Base-by-base conservation (phyloP, 2,329 filamentous ascomycete species). In the Piedraia hortae region DNA sequence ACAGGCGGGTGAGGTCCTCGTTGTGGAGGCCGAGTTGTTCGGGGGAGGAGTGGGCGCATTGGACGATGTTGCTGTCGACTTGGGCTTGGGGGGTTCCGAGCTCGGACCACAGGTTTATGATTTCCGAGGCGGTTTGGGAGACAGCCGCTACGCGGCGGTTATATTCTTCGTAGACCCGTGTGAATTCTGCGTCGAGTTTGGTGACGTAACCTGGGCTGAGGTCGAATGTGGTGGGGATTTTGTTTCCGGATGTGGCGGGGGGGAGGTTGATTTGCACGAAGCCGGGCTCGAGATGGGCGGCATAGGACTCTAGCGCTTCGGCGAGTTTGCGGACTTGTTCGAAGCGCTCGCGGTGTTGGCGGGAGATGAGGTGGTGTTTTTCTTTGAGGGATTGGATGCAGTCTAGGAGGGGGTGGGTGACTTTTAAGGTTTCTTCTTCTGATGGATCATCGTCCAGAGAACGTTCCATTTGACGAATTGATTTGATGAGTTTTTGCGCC, bases 311-410 rank as follows among this genome's bases (percentile, higher is more conserved):
- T 22, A 97, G 67, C 3, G 82, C 82, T 46, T 88, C 66, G 12
- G 78, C 78, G 31, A 97, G 70, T 55, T 91, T 91, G 48, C 75
- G 82, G 27, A 93, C 77, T 53, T 93, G 78, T 41, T 91, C 80
- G 37, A 77, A 91, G 28, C 85, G 70, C 47, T 93, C 80, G 31
- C 66, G 69, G 46, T 97, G 80, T 26, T 85, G 51, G 41, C 71
- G 74, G 47, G 62, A 65, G 33, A 93, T 62, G 22, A 72, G 64
- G 26, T 53, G 56, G 38, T 90, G 72, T 50, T 85, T 90, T 44
- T 91, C 78, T 45, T 77, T 82, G 24, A 97, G 56, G 10, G 46
- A 50, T 38, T 72, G 61, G 28, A 97, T 53, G 43, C 88, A 97
- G 33, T 63, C 59, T 20, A 61, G 65, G 25, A 97, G 55, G 1